phyloP scores from a whole-genome alignment of 352 stramenopile species.

The Phytophthora sansomeana region DNA sequence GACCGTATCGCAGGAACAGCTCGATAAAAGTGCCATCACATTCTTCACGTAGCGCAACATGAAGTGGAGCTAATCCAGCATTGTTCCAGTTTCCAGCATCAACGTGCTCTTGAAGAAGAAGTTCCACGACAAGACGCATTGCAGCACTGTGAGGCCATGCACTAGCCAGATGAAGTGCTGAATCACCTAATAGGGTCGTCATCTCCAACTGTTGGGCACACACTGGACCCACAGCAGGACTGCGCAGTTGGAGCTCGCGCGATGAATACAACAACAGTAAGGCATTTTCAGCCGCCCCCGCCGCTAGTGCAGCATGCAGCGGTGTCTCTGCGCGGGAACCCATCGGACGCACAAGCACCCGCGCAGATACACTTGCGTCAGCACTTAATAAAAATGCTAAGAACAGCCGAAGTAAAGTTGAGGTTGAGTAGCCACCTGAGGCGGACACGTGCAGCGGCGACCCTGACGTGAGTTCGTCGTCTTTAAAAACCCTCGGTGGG shows the following conservation, averaged over 20 bases:
- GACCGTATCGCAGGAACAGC: conserved; percentile 51
- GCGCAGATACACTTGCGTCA: conserved; percentile 17
- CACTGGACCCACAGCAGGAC: conserved; percentile 14
- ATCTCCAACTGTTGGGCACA: conserved; percentile 40
- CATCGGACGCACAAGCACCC: conserved; percentile 33
- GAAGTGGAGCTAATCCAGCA: conserved; percentile 54
- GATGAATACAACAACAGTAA: conserved; percentile 49
- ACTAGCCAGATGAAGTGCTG: conserved; percentile 65
- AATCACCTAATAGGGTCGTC: conserved; percentile 39
- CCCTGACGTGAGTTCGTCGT: conserved; percentile 43
- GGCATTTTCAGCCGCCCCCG: conserved; percentile 48
- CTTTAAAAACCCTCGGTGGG: conserved; percentile 40
- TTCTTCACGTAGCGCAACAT: conserved; percentile 54
- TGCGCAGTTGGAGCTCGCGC: conserved; percentile 37
- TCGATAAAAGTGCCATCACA: conserved; percentile 57
- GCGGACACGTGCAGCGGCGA: conserved; percentile 57
- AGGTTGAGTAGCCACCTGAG: conserved; percentile 46
- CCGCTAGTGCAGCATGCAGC: conserved; percentile 54
- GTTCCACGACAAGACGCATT: conserved; percentile 51
- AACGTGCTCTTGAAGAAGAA: conserved; percentile 52
- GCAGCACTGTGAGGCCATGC: conserved; percentile 37
- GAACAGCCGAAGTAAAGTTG: conserved; percentile 45
- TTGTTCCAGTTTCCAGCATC: conserved; percentile 66
- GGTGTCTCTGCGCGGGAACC: conserved; percentile 43
- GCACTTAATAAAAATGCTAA: conserved; percentile 46